Conservation (phyloP, 2,329 filamentous ascomycete species). For the Alternaria arbusti region DNA sequence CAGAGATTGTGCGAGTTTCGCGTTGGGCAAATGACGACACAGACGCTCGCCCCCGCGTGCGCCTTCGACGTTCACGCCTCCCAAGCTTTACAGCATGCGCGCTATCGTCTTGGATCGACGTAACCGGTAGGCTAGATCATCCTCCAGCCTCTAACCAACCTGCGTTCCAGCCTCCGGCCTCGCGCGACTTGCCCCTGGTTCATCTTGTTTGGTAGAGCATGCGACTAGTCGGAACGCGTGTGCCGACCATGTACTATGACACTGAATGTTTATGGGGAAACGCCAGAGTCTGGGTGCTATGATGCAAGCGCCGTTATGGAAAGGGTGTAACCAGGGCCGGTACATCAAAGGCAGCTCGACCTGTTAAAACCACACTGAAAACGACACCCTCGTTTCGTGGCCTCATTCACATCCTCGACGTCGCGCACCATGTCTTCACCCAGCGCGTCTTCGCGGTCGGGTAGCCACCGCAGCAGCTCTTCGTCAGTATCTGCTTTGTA, state of each 20-base stretch:
- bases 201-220: background rate
- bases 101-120: conserved; percentile 2
- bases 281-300: background rate
- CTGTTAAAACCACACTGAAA: background rate
- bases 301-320: background rate
- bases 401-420: background rate
- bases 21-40: conserved; percentile 3
- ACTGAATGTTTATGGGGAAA: background rate
- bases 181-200: background rate
- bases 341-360: conserved; percentile 1
- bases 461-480: background rate
- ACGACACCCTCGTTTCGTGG: background rate
- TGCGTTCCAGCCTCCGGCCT: background rate
- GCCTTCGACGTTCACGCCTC: background rate
- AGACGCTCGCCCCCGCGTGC: background rate
- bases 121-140: background rate
- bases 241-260: conserved; percentile 8
- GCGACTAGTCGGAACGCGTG: conserved; percentile 3
- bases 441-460: background rate
- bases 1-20: background rate
- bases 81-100: conserved; percentile 3
- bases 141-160: background rate
- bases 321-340: background rate
- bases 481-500: conserved; percentile 52
- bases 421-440: background rate